phyloP scores from a whole-genome alignment of 2,329 filamentous ascomycete genomes.

The Neofusicoccum cordaticola region DNA sequence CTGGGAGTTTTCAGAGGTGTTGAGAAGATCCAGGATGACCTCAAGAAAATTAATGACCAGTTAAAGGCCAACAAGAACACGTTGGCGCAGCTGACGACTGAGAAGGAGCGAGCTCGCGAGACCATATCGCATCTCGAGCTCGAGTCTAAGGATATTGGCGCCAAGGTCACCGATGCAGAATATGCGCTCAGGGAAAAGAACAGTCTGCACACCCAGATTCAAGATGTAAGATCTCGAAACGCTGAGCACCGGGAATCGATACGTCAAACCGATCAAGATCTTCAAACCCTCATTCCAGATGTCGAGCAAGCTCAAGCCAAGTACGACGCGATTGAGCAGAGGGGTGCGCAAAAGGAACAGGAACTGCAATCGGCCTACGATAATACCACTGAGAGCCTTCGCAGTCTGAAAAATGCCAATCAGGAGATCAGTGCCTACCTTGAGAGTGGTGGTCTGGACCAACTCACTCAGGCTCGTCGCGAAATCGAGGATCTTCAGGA shows the following conservation, averaged over 20 bases:
- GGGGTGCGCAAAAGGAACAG: slow-evolving; percentile 70
- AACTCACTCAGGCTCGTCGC: slow-evolving; percentile 66
- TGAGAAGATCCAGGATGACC: slow-evolving; percentile 79
- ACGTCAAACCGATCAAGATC: slow-evolving; percentile 66
- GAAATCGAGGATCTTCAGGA: slow-evolving; percentile 67
- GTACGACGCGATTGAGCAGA: slow-evolving; percentile 72
- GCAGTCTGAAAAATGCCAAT: slow-evolving; percentile 72
- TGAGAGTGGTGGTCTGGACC: slow-evolving; percentile 68
- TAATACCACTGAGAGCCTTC: slow-evolving; percentile 68
- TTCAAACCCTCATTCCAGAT: slow-evolving; percentile 71
- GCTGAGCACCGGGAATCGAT: slow-evolving; percentile 67
- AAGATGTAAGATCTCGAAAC: slow-evolving; percentile 68
- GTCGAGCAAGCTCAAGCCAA: slow-evolving; percentile 72
- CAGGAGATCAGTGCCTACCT: slow-evolving; percentile 77
- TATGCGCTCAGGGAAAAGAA: slow-evolving; percentile 81
- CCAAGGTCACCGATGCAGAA: slow-evolving; percentile 66
- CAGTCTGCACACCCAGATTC: slow-evolving; percentile 66
- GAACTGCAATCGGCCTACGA: slow-evolving; percentile 69
- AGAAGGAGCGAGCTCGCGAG: slow-evolving; percentile 69
- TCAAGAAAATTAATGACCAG: slow-evolving; percentile 65
- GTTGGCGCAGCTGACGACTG: slow-evolving; percentile 63
- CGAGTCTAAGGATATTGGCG: slow-evolving; percentile 70
- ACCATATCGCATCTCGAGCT: slow-evolving; percentile 70
- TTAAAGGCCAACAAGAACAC: slow-evolving; percentile 61
- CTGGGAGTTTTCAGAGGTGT: slow-evolving; percentile 64